Evolutionary conservation across 495 filamentous ascomycete species (phyloP), one percentile per base, ranked within the genome.

Genomic region (Podospora anserina): DNA sequence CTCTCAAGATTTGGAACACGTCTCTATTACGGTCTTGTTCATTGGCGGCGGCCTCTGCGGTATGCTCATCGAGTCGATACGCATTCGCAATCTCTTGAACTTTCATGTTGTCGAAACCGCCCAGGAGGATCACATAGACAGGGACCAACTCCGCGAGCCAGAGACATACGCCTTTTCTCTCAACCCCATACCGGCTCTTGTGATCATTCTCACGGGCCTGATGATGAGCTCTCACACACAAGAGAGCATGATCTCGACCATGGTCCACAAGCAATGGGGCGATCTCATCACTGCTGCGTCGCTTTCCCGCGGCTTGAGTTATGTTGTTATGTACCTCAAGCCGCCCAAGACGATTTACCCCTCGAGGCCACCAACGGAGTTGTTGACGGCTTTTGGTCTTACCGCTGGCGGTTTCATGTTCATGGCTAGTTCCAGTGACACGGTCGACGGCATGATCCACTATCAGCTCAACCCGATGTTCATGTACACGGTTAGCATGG

Each of bases 201-300:
- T 97, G 44, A 92, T 97, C 67, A 79, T 97, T 55, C 83, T 97
- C 2, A 80, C 97, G 1, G 95, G 95, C 44, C 84, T 93, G 75
- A 94, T 97, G 92, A 99, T 99, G 94, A 89, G 90, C 71, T 90
- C 90, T 18, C 95, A 99, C 78, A 92, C 94, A 68, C 95, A 99
- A 76, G 74, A 81, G 11, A 92, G 88, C 64, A 91, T 91, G 89
- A 82, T 93, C 20, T 94, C 92, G 18, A 92, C 90, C 68, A 97
- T 93, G 92, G 85, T 99, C 59, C 95, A 99, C 81, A 90, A 90
- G 78, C 91, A 97, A 76, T 98, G 94, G 95, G 95, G 94, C 58
- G 89, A 87, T 70, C 85, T 98, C 71, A 84, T 99, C 67, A 87
- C 92, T 64, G 93, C 89, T 11, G 93, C 91, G 67, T 89, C 93